phyloP scores from a whole-genome alignment of 108 stramenopile genomes.

The Skeletonema grethae region DNA sequence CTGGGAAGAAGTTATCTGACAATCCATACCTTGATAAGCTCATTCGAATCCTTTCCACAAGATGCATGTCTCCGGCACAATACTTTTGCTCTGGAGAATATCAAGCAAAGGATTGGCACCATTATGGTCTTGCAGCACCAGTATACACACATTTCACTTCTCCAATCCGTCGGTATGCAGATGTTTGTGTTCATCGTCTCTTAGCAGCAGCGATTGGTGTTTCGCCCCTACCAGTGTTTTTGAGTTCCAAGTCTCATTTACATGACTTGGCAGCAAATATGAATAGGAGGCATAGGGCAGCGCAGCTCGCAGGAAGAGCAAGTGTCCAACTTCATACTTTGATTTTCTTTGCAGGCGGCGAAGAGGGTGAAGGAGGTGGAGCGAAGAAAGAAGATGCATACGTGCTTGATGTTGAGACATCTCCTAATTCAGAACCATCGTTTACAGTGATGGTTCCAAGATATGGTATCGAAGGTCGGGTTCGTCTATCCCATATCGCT shows the following conservation, averaged over 20 bases:
- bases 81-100: constrained; percentile 98
- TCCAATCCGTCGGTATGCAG: constrained; percentile 99
- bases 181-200: constrained; percentile 98
- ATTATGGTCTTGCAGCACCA: constrained; percentile 99
- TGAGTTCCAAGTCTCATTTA: constrained; percentile 88
- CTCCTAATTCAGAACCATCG: constrained; percentile 59
- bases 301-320: constrained; percentile 93
- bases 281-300: constrained; percentile 95
- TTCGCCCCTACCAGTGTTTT: constrained; percentile 84
- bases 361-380: constrained; percentile 62
- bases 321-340: constrained; percentile 93
- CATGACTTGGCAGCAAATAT: constrained; percentile 95
- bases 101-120: constrained; percentile 87
- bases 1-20: constrained; percentile 55
- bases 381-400: constrained; percentile 89
- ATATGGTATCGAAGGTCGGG: constrained; percentile 97
- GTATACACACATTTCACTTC: constrained; percentile 99
- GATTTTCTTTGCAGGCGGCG: constrained; percentile 85
- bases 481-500: constrained; percentile 59
- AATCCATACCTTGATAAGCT: constrained; percentile 96
- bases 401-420: constrained; percentile 86
- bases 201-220: constrained; percentile 94
- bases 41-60: constrained; percentile 94
- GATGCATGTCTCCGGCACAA: constrained; percentile 97
- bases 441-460: constrained; percentile 93